These are phyloP conservation scores for Funneliformis mosseae DNA, from an alignment of 192 early-diverging fungal species.

Conservation along the genomic window DNA sequence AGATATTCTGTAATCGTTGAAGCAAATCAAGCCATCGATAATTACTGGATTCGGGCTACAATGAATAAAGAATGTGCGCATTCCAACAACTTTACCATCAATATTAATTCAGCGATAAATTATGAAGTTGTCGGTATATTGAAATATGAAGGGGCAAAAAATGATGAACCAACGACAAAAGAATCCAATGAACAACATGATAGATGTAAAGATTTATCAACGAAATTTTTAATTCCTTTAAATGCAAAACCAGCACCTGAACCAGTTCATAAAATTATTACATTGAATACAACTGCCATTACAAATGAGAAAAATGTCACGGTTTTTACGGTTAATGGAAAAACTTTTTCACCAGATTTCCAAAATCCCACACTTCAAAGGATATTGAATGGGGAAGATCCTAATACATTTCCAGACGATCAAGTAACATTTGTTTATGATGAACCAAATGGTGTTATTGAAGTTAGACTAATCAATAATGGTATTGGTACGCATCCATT, in stretches of 20 bases:
- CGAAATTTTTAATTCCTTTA: too few species aligned
- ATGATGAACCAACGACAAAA: background rate
- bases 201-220: too few species aligned
- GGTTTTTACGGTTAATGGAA: too few species aligned
- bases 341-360: too few species aligned
- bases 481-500: background rate
- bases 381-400: too few species aligned
- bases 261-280: too few species aligned
- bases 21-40: conserved; percentile 40
- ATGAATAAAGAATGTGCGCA: conserved; percentile 24
- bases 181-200: background rate
- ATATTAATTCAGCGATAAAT: conserved; percentile 37
- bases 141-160: conserved; percentile 1
- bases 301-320: too few species aligned
- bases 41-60: conserved; percentile 43
- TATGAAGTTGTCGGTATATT: conserved; percentile 35
- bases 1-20: conserved; percentile 47
- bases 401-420: background rate
- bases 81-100: conserved; percentile 38
- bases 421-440: background rate
- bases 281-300: too few species aligned
- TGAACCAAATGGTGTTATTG: background rate
- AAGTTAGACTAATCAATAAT: background rate
- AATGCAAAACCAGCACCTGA: too few species aligned
- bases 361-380: too few species aligned